phyloP scores from a whole-genome alignment of 768 basidiomycete species.

The Trametes punicea region DNA sequence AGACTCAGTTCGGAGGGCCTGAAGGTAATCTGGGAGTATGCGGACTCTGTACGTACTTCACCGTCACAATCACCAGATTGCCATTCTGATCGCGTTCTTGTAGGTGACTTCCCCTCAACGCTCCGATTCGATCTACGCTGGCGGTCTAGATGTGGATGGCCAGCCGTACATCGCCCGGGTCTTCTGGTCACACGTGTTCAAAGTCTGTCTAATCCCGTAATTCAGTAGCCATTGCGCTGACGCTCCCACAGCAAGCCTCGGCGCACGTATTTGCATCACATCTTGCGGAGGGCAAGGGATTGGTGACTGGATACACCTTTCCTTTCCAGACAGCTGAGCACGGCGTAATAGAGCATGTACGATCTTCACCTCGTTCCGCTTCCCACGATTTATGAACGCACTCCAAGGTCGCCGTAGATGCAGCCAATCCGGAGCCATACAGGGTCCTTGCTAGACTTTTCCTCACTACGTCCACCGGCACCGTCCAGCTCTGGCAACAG shows the following conservation, averaged over 20 bases:
- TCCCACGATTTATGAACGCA: background rate
- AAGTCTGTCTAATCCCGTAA: slow-evolving; percentile 40
- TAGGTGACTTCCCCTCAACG: slow-evolving; percentile 42
- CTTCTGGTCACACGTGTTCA: slow-evolving; percentile 57
- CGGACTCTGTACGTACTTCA: slow-evolving; percentile 45
- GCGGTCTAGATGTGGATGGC: slow-evolving; percentile 49
- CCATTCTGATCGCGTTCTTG: slow-evolving; percentile 6
- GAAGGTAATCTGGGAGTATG: slow-evolving; percentile 52
- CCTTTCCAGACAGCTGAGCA: slow-evolving; percentile 62
- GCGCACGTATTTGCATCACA: slow-evolving; percentile 53
- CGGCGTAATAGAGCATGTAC: slow-evolving; percentile 68
- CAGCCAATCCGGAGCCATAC: slow-evolving; percentile 37
- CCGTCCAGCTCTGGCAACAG: slow-evolving; percentile 71
- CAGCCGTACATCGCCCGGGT: slow-evolving; percentile 57
- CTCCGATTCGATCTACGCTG: slow-evolving; percentile 53
- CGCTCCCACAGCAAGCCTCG: slow-evolving; percentile 44
- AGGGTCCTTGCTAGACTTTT: slow-evolving; percentile 43
- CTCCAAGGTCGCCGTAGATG: slow-evolving; percentile 50
- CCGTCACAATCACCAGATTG: background rate
- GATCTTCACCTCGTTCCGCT: slow-evolving; percentile 21
- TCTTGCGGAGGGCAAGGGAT: slow-evolving; percentile 43
- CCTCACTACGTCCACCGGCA: slow-evolving; percentile 71
- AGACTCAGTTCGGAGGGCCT: slow-evolving; percentile 44
- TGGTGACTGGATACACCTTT: slow-evolving; percentile 52
- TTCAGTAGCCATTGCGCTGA: background rate